Conservation (phyloP, 495 filamentous ascomycete genomes). For the Evernia prunastri region DNA sequence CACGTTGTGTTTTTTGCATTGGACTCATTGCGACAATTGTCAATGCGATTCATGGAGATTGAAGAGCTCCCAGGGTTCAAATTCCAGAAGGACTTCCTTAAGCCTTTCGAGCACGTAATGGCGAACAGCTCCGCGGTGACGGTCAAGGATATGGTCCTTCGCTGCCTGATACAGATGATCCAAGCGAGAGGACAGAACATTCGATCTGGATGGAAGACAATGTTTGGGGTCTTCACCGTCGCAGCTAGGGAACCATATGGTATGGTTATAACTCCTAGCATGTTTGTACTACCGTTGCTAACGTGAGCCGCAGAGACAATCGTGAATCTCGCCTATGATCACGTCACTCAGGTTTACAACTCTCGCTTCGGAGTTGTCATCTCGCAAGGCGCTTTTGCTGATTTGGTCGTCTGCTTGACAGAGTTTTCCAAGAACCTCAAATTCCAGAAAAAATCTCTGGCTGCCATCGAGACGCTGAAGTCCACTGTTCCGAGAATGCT, state of each 20-base stretch:
- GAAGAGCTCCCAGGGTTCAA: conserved; percentile 98
- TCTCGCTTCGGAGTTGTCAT: conserved; percentile 95
- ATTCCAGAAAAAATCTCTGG: conserved; percentile 96
- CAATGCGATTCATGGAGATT: conserved; percentile 98
- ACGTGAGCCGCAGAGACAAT: conserved; percentile 63
- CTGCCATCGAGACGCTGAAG: conserved; percentile 92
- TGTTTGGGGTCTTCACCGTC: conserved; percentile 98
- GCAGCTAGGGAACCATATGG: conserved; percentile 86
- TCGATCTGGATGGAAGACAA: conserved; percentile 94
- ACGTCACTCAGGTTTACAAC: conserved; percentile 96
- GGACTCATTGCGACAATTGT: conserved; percentile 88
- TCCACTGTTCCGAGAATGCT: conserved; percentile 90
- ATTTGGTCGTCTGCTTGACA: conserved; percentile 91
- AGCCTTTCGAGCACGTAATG: conserved; percentile 97
- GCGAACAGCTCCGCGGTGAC: conserved; percentile 79
- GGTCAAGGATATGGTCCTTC: conserved; percentile 96
- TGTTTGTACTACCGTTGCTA: conserved; percentile 22
- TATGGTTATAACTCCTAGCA: conserved; percentile 21
- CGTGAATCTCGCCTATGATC: conserved; percentile 93
- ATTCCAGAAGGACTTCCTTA: conserved; percentile 98
- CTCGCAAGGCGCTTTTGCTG: conserved; percentile 91
- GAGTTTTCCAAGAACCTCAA: conserved; percentile 97
- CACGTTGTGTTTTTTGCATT: conserved; percentile 94
- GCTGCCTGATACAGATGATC: conserved; percentile 98
- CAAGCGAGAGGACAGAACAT: conserved; percentile 95